Percentiles rank a stretch among this genome's conserved stretches.
Evolutionary conservation across 495 filamentous ascomycete genomes (phyloP).

Genomic region (Talaromyces proteolyticus): DNA sequence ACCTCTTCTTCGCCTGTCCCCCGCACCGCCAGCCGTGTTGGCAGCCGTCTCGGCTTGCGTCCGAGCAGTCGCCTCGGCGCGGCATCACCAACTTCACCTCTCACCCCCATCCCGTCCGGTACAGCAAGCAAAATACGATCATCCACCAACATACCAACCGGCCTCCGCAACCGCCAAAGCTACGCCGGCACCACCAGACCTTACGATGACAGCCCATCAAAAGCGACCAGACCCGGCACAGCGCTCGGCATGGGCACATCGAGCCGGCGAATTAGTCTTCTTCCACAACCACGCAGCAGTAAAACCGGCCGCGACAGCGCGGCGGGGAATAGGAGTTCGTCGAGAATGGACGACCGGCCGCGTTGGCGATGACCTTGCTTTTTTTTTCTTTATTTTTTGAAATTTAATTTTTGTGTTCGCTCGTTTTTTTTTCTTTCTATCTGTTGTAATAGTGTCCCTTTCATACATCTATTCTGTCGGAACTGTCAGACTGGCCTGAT

Average conservation of each 20-base stretch:
- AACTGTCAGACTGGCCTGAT: neutral
- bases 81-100: constrained; percentile 1
- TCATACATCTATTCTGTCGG: too few species aligned
- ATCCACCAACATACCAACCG: constrained; percentile 15
- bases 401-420: constrained; percentile 11
- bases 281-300: constrained; percentile 35
- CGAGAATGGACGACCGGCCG: constrained; percentile 30
- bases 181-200: constrained; percentile 22
- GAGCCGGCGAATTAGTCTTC: constrained; percentile 42
- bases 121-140: constrained; percentile 33
- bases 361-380: constrained; percentile 25
- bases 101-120: too few species aligned
- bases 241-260: constrained; percentile 41
- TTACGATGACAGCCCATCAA: constrained; percentile 19
- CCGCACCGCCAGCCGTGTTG: constrained; percentile 29
- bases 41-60: constrained; percentile 32
- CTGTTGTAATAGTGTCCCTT: constrained; percentile 3
- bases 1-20: constrained; percentile 37
- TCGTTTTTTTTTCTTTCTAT: constrained; percentile 9
- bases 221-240: constrained; percentile 34
- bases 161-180: constrained; percentile 37
- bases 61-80: constrained; percentile 21
- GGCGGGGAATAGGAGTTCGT: constrained; percentile 15
- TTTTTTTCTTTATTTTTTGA: constrained; percentile 14
- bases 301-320: constrained; percentile 22